A percentile compares a stretch with the other conserved stretches of the same genome.
phyloP scores from a whole-genome alignment of 2,329 filamentous ascomycete species.

The Geosmithia putterillii region DNA sequence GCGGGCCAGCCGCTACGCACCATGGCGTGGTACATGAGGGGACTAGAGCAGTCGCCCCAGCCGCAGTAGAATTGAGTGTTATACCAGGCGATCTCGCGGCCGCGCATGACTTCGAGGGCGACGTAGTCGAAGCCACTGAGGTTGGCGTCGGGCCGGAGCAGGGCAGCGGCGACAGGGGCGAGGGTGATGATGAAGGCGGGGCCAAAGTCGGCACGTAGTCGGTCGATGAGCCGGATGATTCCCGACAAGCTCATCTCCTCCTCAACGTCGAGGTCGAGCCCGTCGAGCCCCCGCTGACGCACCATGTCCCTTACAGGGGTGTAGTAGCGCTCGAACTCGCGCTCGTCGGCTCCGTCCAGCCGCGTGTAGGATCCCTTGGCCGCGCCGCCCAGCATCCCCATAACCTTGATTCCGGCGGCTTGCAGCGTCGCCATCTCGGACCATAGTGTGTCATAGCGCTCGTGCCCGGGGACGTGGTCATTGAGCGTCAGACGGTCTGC shows the following conservation, averaged over 20 bases:
- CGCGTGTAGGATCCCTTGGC: conserved; percentile 57
- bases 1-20: conserved; percentile 57
- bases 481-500: conserved; percentile 65
- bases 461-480: conserved; percentile 57
- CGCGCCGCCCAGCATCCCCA: conserved; percentile 82
- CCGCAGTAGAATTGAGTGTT: conserved; percentile 91
- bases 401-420: conserved; percentile 60
- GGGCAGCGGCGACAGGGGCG: conserved; percentile 68
- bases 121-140: conserved; percentile 76
- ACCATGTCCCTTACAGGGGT: conserved; percentile 54
- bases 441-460: conserved; percentile 64
- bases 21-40: conserved; percentile 36
- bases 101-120: conserved; percentile 55
- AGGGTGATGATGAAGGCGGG: conserved; percentile 63
- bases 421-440: conserved; percentile 63
- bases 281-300: conserved; percentile 47
- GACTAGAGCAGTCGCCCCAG: conserved; percentile 50
- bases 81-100: conserved; percentile 65
- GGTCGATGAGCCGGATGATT: conserved; percentile 54
- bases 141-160: conserved; percentile 41
- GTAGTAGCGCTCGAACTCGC: conserved; percentile 62
- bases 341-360: conserved; percentile 40
- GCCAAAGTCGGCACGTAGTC: conserved; percentile 58
- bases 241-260: conserved; percentile 59
- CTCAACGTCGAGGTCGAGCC: conserved; percentile 70